Evolutionary conservation across 164 flowering plant species (phyloP), one percentile per base, ranked within the genome.

Genomic region (Vitis labrusca): DNA sequence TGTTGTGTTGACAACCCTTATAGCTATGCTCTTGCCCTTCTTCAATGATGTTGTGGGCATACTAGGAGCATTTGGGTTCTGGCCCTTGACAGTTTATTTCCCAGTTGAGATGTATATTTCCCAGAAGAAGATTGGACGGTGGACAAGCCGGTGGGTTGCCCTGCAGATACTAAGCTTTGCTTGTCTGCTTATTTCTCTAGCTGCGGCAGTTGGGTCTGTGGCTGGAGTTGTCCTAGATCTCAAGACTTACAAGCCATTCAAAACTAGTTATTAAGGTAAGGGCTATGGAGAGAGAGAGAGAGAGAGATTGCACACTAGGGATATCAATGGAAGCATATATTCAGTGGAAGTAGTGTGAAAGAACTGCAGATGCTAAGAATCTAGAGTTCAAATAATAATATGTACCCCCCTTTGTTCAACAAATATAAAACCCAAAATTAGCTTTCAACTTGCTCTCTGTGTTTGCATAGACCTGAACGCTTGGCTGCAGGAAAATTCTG

Each of bases 11-110:
- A 84, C 89, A 16, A 88, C 92, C 1, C 16, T 86, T 30, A 82
- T 81, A 55, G 78, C 92, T 72, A 88, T 86, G 90, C 88, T 86
- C 59, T 15, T 88, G 86, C 92, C 92, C 44, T 88, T 88, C 82
- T 88, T 88, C 85, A 86, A 88, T 15, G 90, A 86, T 37, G 86
- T 88, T 1, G 89, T 86, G 16, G 92, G 92, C 9, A 73, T 88
- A 32, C 86, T 86, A 3, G 90, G 92, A 48, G 92, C 92, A 9
- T 49, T 86, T n/a, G 90, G 89, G 27, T 88, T 88, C 66, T 88
- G 92, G 90, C 88, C 90, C 3, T 63, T 85, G 27, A 84, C 85
- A 3, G 86, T 86, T 17, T 85, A 75, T 56, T 83, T 88, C 74
- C 92, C 89, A 0, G 51, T 86, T 0, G 89, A 88, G 64, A 86